Evolutionary conservation across 768 basidiomycete species (phyloP), one percentile per base, ranked within the genome.

Genomic region (Tylopilus balloui): DNA sequence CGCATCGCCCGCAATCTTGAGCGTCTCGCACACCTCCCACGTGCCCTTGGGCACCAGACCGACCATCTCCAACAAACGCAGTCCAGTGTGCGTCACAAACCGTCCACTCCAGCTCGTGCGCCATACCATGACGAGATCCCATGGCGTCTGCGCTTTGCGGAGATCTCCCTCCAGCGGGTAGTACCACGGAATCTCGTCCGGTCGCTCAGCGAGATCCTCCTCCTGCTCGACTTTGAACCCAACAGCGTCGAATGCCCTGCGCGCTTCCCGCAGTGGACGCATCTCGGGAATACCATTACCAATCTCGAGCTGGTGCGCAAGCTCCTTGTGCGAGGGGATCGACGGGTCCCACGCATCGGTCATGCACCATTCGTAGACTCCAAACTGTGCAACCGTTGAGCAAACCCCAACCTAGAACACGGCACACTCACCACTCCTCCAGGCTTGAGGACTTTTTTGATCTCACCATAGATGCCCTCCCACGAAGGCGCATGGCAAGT

Each of bases 301-400:
- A 48, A 96, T 74, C 67, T 97, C 94, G 53, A 97, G 86, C 52
- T 79, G 80, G 72, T 97, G 93, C 12, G 91, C 90, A 50, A 98
- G 83, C 38, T 78, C 78, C 72, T 93, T 94, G 78, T 98, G 95
- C 46, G 78, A 70, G 15, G 92, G 88, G 64, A 77, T 87, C 39
- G 86, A 78, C 32, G 88, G 79, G 69, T 97, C 88, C 90, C 94
- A 94, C 3, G 70, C 66, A 68, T 97, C 93, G 17, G 96, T 97
- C 96, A 99, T 97, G 70, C 84, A 86, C 95, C 95, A 99, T 67
- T 98, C 96, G 70, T 98, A 99, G 31, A 98, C 88, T 63, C 94
- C 95, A 69, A 96, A 96, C 88, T 94, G 53, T 1, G 34, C 43
- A 32, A 37, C 27, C 40, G 5, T 23, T 51, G 3, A 52, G 56